Percentiles rank a stretch among this genome's conserved stretches.
Conservation (phyloP, 2,329 filamentous ascomycete species). For the Dactylellina parvicollis region DNA sequence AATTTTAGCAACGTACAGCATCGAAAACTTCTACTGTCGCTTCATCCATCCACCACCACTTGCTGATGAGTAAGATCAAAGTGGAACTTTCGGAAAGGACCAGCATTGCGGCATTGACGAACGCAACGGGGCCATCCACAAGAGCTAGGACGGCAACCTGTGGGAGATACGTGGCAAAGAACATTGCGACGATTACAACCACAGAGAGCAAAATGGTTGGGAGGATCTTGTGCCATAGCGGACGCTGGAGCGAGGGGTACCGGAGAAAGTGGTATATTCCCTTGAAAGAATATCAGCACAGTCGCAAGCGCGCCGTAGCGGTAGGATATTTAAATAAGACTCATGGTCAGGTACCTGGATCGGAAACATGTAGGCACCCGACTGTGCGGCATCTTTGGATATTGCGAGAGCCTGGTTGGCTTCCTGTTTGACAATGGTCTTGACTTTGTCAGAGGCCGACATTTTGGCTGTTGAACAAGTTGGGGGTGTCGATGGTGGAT, state of each 20-base stretch:
- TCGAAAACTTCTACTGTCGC: slow-evolving; percentile 40
- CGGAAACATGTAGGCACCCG: slow-evolving; percentile 85
- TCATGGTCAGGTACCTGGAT: slow-evolving; percentile 66
- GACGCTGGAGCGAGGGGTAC: slow-evolving; percentile 70
- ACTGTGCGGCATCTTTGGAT: slow-evolving; percentile 75
- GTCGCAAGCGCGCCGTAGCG: slow-evolving; percentile 13
- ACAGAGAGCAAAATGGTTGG: slow-evolving; percentile 72
- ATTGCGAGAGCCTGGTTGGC: slow-evolving; percentile 72
- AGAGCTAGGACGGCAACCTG: slow-evolving; percentile 84
- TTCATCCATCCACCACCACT: slow-evolving; percentile 48
- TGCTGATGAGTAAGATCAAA: slow-evolving; percentile 61
- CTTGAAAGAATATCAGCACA: slow-evolving; percentile 59
- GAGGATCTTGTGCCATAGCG: slow-evolving; percentile 68
- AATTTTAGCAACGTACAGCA: slow-evolving; percentile 56
- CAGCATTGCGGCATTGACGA: slow-evolving; percentile 76
- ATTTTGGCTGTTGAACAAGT: too few relatives aligned
- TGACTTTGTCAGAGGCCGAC: slow-evolving; percentile 64
- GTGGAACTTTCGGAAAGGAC: slow-evolving; percentile 63
- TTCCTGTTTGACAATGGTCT: slow-evolving; percentile 73
- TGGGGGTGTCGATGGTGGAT: too few relatives aligned
- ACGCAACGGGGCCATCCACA: slow-evolving; percentile 82
- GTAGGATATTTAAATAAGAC: slow-evolving; percentile 4
- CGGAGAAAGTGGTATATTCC: slow-evolving; percentile 71
- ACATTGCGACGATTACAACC: slow-evolving; percentile 81
- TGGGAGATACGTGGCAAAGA: slow-evolving; percentile 76